These are phyloP conservation scores for Achaetomium macrosporum DNA, from an alignment of 2,329 filamentous ascomycete species.

Conservation along the genomic window DNA sequence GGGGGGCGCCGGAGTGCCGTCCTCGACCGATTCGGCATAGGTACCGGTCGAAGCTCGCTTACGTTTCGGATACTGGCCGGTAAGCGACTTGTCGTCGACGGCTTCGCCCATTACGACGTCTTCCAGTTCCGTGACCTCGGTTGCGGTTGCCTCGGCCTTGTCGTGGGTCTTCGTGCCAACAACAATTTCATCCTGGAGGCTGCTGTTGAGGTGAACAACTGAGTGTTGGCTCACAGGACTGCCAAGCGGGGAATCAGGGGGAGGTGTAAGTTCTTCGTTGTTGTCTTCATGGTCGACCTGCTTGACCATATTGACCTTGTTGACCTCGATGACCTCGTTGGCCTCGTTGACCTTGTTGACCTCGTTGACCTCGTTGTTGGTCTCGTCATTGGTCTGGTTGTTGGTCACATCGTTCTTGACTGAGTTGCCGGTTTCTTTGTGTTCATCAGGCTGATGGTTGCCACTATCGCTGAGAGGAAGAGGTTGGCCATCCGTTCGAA, in stretches of 20 bases:
- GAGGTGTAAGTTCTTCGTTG: conserved; percentile 39
- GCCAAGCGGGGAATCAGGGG: conserved; percentile 30
- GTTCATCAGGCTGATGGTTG: too few species aligned
- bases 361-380: conserved; percentile 27
- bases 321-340: neutral
- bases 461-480: too few species aligned
- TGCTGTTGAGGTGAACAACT: conserved; percentile 31
- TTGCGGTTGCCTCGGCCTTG: conserved; percentile 31
- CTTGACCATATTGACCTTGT: too few species aligned
- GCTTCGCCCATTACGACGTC: conserved; percentile 41
- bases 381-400: neutral
- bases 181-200: conserved; percentile 47
- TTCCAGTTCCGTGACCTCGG: conserved; percentile 32
- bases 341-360: conserved; percentile 18
- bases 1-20: conserved; percentile 32
- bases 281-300: neutral
- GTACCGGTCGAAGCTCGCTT: conserved; percentile 43
- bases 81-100: conserved; percentile 30
- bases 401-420: too few species aligned
- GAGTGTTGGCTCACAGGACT: conserved; percentile 36
- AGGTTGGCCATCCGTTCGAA: neutral
- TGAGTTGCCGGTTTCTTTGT: too few species aligned
- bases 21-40: conserved; percentile 44
- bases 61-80: conserved; percentile 45
- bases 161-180: conserved; percentile 42